Percentiles rank a stretch among this genome's conserved stretches.
Evolutionary conservation across 352 stramenopile genomes (phyloP).

Genomic region (Phytophthora podocarpi): DNA sequence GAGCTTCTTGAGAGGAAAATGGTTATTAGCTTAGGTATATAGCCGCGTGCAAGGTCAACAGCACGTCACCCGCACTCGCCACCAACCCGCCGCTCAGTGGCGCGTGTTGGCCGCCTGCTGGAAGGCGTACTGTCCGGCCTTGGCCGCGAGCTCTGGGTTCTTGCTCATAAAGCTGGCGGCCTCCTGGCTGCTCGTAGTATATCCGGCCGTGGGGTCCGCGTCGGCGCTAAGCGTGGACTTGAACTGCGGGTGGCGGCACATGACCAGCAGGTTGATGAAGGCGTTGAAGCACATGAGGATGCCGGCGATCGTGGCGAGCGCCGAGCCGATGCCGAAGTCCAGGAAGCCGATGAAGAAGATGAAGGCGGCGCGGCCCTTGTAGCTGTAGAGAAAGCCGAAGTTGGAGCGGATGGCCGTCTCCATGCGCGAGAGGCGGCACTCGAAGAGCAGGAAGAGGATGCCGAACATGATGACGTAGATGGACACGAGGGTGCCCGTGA

Average conservation of each 20-base stretch:
- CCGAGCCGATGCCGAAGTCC: slow-evolving; percentile 87
- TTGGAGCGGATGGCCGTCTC: slow-evolving; percentile 81
- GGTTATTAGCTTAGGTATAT: slow-evolving; percentile 39
- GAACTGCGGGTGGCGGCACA: slow-evolving; percentile 89
- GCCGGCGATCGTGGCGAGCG: slow-evolving; percentile 73
- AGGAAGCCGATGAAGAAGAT: slow-evolving; percentile 92
- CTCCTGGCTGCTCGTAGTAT: slow-evolving; percentile 84
- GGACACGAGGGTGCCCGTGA: slow-evolving; percentile 86
- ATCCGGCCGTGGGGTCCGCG: slow-evolving; percentile 77
- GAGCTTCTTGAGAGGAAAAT: slow-evolving; percentile 21
- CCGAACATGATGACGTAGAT: slow-evolving; percentile 92
- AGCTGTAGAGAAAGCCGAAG: slow-evolving; percentile 90
- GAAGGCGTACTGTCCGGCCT: slow-evolving; percentile 83
- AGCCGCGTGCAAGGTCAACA: slow-evolving; percentile 13
- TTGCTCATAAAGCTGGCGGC: slow-evolving; percentile 81
- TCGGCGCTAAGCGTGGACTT: slow-evolving; percentile 75
- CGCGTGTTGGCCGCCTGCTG: slow-evolving; percentile 48
- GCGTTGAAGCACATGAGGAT: slow-evolving; percentile 88
- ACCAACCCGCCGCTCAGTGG: slow-evolving; percentile 18
- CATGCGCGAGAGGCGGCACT: slow-evolving; percentile 89
- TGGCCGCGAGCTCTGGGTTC: slow-evolving; percentile 77
- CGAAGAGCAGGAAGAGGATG: slow-evolving; percentile 86
- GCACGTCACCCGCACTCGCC: neutral
- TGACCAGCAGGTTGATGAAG: slow-evolving; percentile 88
- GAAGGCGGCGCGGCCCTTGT: slow-evolving; percentile 84